Conservation (phyloP, 495 filamentous ascomycete species). For the Neurospora sp. region DNA sequence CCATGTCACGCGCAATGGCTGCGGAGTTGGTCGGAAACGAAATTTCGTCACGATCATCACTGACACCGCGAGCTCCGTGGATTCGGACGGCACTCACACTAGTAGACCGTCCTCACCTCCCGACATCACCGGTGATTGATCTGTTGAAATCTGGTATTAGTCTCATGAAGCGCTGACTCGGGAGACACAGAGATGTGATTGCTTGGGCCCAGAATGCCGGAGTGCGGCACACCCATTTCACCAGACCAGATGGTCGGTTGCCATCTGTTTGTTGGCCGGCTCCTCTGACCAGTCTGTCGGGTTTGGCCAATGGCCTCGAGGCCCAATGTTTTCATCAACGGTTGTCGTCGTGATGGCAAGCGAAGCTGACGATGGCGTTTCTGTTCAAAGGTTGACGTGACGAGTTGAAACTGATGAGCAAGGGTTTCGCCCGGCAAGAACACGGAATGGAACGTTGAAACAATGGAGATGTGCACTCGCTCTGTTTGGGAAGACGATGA, state of each 20-base stretch:
- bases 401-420: not conserved
- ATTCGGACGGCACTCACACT: not conserved
- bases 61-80: not conserved
- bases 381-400: not conserved
- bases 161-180: conserved; percentile 17
- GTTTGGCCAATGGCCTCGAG: not conserved
- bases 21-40: conserved; percentile 9
- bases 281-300: not conserved
- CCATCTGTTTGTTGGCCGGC: not conserved
- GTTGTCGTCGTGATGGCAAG: not conserved
- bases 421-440: conserved; percentile 2
- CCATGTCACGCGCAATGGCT: conserved; percentile 19
- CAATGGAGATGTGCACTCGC: not conserved
- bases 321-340: not conserved
- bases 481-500: not conserved
- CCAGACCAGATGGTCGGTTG: not conserved
- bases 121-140: not conserved
- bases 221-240: not conserved
- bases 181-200: not conserved
- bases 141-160: not conserved
- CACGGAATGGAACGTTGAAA: not conserved
- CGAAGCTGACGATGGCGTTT: not conserved
- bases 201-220: conserved; percentile 1
- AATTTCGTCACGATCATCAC: conserved; percentile 3
- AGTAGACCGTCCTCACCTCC: not conserved